Conservation (phyloP, 1,284 basidiomycete genomes). For the Vanrija humicola region DNA sequence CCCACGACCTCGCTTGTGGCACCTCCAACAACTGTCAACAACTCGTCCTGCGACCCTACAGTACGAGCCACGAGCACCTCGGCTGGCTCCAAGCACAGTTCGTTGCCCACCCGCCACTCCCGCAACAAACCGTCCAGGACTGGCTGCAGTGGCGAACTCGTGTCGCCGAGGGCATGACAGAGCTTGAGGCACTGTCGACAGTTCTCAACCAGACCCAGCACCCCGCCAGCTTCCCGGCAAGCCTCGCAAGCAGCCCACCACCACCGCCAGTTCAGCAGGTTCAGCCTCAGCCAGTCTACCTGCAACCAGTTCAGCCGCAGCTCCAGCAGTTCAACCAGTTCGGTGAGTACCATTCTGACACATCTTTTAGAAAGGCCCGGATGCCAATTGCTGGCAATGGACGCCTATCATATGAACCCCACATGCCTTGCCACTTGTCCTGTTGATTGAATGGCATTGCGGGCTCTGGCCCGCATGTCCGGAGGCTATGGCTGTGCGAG, state of each 20-base stretch:
- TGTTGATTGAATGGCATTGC: neutral
- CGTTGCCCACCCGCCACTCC: conserved; percentile 10
- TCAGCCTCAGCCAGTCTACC: neutral
- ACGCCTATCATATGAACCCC: too few relatives aligned
- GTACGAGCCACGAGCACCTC: conserved; percentile 12
- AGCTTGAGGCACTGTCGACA: conserved; percentile 15
- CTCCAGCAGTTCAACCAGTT: neutral
- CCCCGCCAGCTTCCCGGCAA: neutral
- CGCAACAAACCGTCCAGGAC: conserved; percentile 20
- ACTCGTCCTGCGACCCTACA: neutral
- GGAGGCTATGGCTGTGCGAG: neutral
- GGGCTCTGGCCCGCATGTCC: neutral
- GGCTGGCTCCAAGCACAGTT: conserved; percentile 28
- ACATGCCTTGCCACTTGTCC: too few relatives aligned
- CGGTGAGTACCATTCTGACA: too few relatives aligned
- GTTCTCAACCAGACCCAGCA: neutral
- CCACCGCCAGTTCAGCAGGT: neutral
- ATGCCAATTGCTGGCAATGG: too few relatives aligned
- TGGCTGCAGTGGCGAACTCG: conserved; percentile 27
- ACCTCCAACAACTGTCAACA: too few relatives aligned
- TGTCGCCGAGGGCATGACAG: conserved; percentile 23
- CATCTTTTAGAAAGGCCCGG: too few relatives aligned
- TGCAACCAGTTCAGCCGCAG: neutral
- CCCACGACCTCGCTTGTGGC: neutral
- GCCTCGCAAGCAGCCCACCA: neutral